phyloP scores from a whole-genome alignment of 148 eudicot species.

The Rhododendron ferrugineum region DNA sequence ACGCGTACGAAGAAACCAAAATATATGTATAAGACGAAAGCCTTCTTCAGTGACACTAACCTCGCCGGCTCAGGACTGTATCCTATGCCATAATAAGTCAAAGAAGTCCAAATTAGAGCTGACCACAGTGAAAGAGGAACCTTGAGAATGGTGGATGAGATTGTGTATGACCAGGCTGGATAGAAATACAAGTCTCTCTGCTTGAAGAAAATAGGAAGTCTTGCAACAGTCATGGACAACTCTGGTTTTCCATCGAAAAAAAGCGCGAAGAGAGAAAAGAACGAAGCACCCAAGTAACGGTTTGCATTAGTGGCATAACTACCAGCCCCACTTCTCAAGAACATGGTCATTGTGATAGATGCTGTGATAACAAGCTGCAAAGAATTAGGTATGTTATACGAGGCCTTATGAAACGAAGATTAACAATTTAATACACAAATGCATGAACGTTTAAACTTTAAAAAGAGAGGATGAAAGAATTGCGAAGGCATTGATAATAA shows the following conservation, averaged over 20 bases:
- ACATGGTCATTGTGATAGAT: slow-evolving; percentile 56
- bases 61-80: slow-evolving; percentile 68
- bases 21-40: not conserved
- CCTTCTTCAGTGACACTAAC: slow-evolving; percentile 24
- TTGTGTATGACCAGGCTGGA: slow-evolving; percentile 90
- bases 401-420: not conserved
- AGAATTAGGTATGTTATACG: not conserved
- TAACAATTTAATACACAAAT: not conserved
- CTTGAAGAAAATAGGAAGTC: slow-evolving; percentile 70
- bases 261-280: slow-evolving; percentile 45
- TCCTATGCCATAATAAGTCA: slow-evolving; percentile 77
- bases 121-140: slow-evolving; percentile 58
- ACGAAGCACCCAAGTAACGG: slow-evolving; percentile 65
- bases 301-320: slow-evolving; percentile 51
- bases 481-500: slow-evolving; percentile 5
- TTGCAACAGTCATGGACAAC: slow-evolving; percentile 55
- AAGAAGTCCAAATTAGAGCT: slow-evolving; percentile 54
- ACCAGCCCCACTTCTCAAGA: slow-evolving; percentile 48
- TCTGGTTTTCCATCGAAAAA: slow-evolving; percentile 70
- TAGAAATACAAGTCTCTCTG: slow-evolving; percentile 73
- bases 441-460: not conserved
- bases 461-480: not conserved
- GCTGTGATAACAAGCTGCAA: slow-evolving; percentile 58
- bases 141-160: slow-evolving; percentile 64
- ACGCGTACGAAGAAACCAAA: not conserved